Percentiles rank a stretch among this genome's conserved stretches.
phyloP scores from a whole-genome alignment of 768 basidiomycete genomes.

The Ramaria sp. region DNA sequence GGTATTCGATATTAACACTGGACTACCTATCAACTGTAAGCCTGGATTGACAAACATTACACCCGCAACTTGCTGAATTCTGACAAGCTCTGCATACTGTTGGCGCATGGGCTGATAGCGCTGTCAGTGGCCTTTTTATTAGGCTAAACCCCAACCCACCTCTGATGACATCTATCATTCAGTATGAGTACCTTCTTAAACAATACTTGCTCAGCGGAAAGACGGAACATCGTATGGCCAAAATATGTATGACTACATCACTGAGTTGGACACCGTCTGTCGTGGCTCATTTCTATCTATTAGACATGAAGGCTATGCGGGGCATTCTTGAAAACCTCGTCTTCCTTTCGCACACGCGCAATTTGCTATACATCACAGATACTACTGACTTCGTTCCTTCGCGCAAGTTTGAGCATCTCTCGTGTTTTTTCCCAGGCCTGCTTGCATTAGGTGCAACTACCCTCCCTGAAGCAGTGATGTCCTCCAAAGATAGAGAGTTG shows the following conservation, averaged over 20 bases:
- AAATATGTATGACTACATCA: constrained; percentile 15
- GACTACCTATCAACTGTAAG: constrained; percentile 10
- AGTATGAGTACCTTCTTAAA: constrained; percentile 18
- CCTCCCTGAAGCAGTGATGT: background rate
- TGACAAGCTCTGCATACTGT: constrained; percentile 11
- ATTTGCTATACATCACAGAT: constrained; percentile 16
- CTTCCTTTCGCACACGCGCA: constrained; percentile 15
- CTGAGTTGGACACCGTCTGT: background rate
- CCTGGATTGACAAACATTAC: background rate
- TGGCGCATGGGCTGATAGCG: constrained; percentile 15
- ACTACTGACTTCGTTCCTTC: background rate
- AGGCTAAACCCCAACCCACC: too few species aligned
- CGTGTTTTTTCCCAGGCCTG: constrained; percentile 20
- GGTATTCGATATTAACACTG: constrained; percentile 10
- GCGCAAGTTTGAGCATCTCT: constrained; percentile 17
- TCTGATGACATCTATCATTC: background rate
- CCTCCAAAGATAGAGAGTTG: constrained; percentile 10
- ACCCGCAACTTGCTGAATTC: background rate
- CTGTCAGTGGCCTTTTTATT: constrained; percentile 8
- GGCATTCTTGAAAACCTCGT: constrained; percentile 28
- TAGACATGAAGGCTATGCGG: constrained; percentile 53
- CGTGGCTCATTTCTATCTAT: background rate
- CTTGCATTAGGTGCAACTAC: constrained; percentile 15
- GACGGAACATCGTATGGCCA: constrained; percentile 13
- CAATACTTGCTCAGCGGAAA: constrained; percentile 15